These are phyloP conservation scores for Fraxinus ornus DNA, from an alignment of 305 asterid genomes.

Conservation along the genomic window DNA sequence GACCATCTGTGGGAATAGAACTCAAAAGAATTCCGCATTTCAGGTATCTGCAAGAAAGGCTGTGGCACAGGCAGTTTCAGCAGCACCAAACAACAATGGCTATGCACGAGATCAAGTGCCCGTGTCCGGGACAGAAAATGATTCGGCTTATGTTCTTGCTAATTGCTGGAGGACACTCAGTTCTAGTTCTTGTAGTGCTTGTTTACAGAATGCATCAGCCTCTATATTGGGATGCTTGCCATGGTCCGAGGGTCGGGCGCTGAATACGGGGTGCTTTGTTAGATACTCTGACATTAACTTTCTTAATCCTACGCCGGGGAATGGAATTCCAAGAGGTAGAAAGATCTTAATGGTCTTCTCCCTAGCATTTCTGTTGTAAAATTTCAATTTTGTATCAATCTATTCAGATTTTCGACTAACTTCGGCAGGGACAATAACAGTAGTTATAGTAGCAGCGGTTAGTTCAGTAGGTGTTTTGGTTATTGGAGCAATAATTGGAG, in stretches of 20 bases:
- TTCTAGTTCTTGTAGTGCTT: constrained; percentile 21
- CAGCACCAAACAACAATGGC: constrained; percentile 24
- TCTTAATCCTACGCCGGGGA: constrained; percentile 11
- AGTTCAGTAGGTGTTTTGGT: constrained; percentile 6
- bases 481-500: constrained; percentile 19
- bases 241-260: constrained; percentile 33
- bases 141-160: constrained; percentile 28
- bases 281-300: constrained; percentile 38
- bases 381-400: not conserved
- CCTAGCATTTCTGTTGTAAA: not conserved
- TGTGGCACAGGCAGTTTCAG: not conserved
- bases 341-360: not conserved
- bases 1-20: constrained; percentile 30
- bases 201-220: constrained; percentile 33
- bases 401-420: not conserved
- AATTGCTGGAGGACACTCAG: constrained; percentile 36
- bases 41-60: constrained; percentile 22
- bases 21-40: constrained; percentile 18
- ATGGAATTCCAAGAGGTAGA: constrained; percentile 33
- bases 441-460: constrained; percentile 3
- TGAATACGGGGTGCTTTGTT: constrained; percentile 36
- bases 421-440: constrained; percentile 18
- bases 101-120: constrained; percentile 11
- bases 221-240: constrained; percentile 34
- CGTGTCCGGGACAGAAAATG: not conserved